A percentile compares a stretch with the other conserved stretches of the same genome.
Evolutionary conservation across 2,329 filamentous ascomycete species (phyloP).

Genomic region (Keithomyces neogunnii): DNA sequence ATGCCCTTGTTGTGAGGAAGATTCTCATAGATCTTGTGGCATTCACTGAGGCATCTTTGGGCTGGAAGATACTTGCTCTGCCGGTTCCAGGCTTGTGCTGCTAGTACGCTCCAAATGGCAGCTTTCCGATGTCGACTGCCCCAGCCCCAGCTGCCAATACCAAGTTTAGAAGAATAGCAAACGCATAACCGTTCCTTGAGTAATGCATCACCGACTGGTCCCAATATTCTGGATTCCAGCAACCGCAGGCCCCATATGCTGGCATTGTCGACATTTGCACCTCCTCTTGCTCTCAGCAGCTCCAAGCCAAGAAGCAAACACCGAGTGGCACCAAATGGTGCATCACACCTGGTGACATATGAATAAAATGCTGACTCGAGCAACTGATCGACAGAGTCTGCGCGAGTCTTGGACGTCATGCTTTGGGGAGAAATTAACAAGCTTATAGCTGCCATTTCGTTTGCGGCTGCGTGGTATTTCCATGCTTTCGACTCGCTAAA

Average conservation of each 20-base stretch:
- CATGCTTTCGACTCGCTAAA: conserved; percentile 95
- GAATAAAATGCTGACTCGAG: conserved; percentile 88
- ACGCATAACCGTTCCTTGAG: conserved; percentile 78
- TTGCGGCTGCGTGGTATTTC: conserved; percentile 86
- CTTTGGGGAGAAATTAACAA: conserved; percentile 68
- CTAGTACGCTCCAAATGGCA: conserved; percentile 79
- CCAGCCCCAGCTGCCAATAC: conserved; percentile 56
- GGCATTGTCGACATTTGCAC: conserved; percentile 75
- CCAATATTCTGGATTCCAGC: conserved; percentile 70
- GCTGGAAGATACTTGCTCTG: conserved; percentile 72
- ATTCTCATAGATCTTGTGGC: conserved; percentile 45
- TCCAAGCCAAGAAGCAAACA: conserved; percentile 71
- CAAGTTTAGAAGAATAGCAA: conserved; percentile 70
- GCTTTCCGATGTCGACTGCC: conserved; percentile 75
- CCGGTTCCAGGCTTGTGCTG: conserved; percentile 74
- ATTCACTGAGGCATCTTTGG: conserved; percentile 67
- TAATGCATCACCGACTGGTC: conserved; percentile 68
- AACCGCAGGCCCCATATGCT: conserved; percentile 76
- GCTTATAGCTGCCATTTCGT: conserved; percentile 89
- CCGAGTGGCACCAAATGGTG: conserved; percentile 72
- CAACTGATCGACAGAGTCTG: conserved; percentile 77
- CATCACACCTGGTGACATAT: conserved; percentile 76
- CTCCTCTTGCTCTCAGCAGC: conserved; percentile 71
- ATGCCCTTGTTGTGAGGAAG: conserved; percentile 43
- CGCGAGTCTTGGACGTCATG: conserved; percentile 64